phyloP scores from a whole-genome alignment of 176 grass and related monocot species.

The Phoenix dactylifera region DNA sequence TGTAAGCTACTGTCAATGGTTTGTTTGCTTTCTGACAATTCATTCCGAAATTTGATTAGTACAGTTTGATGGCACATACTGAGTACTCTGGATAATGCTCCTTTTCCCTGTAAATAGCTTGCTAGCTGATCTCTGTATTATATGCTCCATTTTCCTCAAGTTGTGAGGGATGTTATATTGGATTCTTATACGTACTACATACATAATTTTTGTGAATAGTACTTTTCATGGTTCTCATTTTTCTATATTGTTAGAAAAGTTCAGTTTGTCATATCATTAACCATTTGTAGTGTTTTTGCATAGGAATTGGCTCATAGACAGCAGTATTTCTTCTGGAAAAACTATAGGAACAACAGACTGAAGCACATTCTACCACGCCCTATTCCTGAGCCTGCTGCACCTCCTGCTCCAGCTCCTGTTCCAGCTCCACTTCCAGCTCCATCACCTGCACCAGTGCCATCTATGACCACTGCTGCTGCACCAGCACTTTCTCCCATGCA shows the following conservation, averaged over 20 bases:
- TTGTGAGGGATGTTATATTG: too few species aligned
- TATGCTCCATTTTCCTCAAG: too few species aligned
- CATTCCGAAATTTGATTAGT: too few species aligned
- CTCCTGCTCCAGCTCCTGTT: constrained; percentile 25
- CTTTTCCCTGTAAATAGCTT: too few species aligned
- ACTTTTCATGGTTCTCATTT: background rate
- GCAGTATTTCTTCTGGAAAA: constrained; percentile 98
- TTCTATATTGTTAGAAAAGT: background rate
- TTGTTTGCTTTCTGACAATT: too few species aligned
- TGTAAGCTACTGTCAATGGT: too few species aligned
- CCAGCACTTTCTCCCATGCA: constrained; percentile 67
- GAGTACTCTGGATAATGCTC: too few species aligned
- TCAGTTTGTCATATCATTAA: constrained; percentile 10
- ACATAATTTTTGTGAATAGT: too few species aligned
- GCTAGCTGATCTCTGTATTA: too few species aligned
- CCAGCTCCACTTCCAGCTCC: constrained; percentile 20
- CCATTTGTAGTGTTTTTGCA: constrained; percentile 22
- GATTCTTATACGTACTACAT: too few species aligned
- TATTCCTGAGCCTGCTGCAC: constrained; percentile 60
- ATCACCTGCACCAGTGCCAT: constrained; percentile 31
- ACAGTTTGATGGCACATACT: too few species aligned
- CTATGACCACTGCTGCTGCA: constrained; percentile 39
- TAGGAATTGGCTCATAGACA: constrained; percentile 95
- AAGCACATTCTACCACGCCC: constrained; percentile 90
- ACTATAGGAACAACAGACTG: constrained; percentile 93